phyloP scores from a whole-genome alignment of 2,329 filamentous ascomycete species.

The Xylaria sp. region DNA sequence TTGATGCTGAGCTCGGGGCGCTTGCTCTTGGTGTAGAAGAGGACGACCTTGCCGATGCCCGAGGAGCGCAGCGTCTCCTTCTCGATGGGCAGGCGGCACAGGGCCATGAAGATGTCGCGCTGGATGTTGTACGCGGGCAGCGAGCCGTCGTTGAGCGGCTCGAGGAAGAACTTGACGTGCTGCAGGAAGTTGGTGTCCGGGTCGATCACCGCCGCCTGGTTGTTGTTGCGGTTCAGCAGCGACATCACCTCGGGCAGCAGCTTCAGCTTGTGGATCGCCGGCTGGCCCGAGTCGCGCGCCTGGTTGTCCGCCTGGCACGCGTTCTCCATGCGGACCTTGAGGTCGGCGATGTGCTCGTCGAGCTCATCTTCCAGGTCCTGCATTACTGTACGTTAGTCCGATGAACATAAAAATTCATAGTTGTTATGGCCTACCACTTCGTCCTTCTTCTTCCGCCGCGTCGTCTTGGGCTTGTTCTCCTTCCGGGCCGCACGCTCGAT shows the following conservation, averaged over 20 bases:
- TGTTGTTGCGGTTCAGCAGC: slow-evolving; percentile 85
- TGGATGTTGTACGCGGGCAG: slow-evolving; percentile 97
- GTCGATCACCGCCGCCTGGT: slow-evolving; percentile 83
- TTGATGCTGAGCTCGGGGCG: slow-evolving; percentile 87
- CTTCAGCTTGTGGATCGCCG: slow-evolving; percentile 90
- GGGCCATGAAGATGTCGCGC: slow-evolving; percentile 83
- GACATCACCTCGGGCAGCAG: slow-evolving; percentile 88
- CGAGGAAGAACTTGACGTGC: slow-evolving; percentile 95
- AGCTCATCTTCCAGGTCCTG: slow-evolving; percentile 89
- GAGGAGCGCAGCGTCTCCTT: slow-evolving; percentile 89
- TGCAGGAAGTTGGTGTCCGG: slow-evolving; percentile 95
- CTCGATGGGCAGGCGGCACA: slow-evolving; percentile 81
- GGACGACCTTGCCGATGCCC: slow-evolving; percentile 92
- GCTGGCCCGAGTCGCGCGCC: slow-evolving; percentile 76
- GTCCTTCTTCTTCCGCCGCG: slow-evolving; percentile 77
- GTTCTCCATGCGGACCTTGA: slow-evolving; percentile 87
- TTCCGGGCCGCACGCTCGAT: slow-evolving; percentile 87
- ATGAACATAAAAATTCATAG: too few relatives aligned
- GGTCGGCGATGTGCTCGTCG: slow-evolving; percentile 84
- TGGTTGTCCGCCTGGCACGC: slow-evolving; percentile 86
- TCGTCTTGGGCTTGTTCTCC: slow-evolving; percentile 78
- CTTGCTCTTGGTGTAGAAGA: slow-evolving; percentile 97
- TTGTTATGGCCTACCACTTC: slow-evolving; percentile 71
- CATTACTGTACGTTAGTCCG: slow-evolving; percentile 7
- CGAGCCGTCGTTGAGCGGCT: slow-evolving; percentile 90